phyloP scores from a whole-genome alignment of 805 yeast genomes.

The Metschnikowia vanudenii region DNA sequence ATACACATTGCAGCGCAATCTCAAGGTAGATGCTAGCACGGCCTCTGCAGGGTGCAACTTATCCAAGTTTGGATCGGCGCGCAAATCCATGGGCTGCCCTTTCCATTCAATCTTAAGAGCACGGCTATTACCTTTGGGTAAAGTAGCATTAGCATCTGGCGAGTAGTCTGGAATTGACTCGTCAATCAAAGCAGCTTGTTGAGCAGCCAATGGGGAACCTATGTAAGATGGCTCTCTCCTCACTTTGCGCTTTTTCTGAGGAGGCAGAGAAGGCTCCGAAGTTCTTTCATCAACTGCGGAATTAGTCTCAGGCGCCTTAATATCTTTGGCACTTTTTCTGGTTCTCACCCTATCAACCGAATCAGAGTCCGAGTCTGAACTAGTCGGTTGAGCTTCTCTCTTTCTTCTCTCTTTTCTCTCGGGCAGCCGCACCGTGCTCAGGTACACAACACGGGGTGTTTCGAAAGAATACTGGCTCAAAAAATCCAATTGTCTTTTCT shows the following conservation, averaged over 20 bases:
- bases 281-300: slow-evolving; percentile 17
- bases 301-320: slow-evolving; percentile 7
- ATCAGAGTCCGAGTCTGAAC: slow-evolving; percentile 36
- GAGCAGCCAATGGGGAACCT: slow-evolving; percentile 39
- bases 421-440: slow-evolving; percentile 9
- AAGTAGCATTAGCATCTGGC: slow-evolving; percentile 57
- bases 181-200: slow-evolving; percentile 56
- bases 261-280: slow-evolving; percentile 24
- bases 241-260: slow-evolving; percentile 42
- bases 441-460: slow-evolving; percentile 6
- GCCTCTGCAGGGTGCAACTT: slow-evolving; percentile 91
- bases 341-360: slow-evolving; percentile 54
- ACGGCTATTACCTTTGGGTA: slow-evolving; percentile 65
- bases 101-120: slow-evolving; percentile 93
- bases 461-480: slow-evolving; percentile 47
- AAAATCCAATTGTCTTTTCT: slow-evolving; percentile 49
- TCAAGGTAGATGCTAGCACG: slow-evolving; percentile 77
- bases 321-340: slow-evolving; percentile 50
- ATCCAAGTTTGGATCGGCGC: slow-evolving; percentile 66
- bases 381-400: slow-evolving; percentile 17
- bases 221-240: slow-evolving; percentile 29
- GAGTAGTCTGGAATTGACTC: slow-evolving; percentile 77
- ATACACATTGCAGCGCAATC: slow-evolving; percentile 85
- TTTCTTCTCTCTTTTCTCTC: slow-evolving; percentile 21
- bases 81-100: slow-evolving; percentile 94